Evolutionary conservation across 2,329 filamentous ascomycete genomes (phyloP), one percentile per base, ranked within the genome.

Genomic region (Aureobasidium musti): DNA sequence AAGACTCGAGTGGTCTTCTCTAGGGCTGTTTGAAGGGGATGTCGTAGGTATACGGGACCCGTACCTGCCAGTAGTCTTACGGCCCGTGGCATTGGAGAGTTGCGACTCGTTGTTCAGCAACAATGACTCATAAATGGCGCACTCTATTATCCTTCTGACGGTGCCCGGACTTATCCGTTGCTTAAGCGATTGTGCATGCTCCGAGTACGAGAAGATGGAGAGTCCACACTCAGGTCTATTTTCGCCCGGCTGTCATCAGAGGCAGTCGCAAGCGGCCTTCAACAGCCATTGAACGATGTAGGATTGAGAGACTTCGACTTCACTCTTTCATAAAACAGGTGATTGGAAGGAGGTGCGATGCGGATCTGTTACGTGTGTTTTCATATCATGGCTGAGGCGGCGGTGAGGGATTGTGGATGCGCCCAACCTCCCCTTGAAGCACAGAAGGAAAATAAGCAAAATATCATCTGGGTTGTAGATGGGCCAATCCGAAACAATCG

Each of bases 161-260:
- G 49, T 54, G 61, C 61, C 52, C 61, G 47, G 61, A 53, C 47
- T 28, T 35, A 45, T 43, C 26, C 37, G 49, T 26, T 64, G 23
- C 49, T 64, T 64, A 64, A 54, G 61, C 61, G 61, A 64, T 64
- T 54, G 61, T 64, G 61, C 61, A 64, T 64, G 35, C 61, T 64
- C 49, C 35, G 37, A 54, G 61, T 64, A 64, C 49, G 61, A 64
- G 61, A 35, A 30, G 37, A 52, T 39, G 41, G 45, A 50, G 30
- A 50, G 59, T 39, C 59, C 45, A 50, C 59, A 41, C 30, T 39
- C 33, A 21, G 21, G 45, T 39, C 23, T 45, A 39, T 39, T 50
- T 17, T 45, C 45, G 45, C 41, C n/a, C 33, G 41, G 33, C 45
- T 45, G 45, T 63, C 45, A 63, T n/a, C 30, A 45, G 14, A 28